Evolutionary conservation across 495 filamentous ascomycete species (phyloP).

Genomic region (Penicillium riverlandense): DNA sequence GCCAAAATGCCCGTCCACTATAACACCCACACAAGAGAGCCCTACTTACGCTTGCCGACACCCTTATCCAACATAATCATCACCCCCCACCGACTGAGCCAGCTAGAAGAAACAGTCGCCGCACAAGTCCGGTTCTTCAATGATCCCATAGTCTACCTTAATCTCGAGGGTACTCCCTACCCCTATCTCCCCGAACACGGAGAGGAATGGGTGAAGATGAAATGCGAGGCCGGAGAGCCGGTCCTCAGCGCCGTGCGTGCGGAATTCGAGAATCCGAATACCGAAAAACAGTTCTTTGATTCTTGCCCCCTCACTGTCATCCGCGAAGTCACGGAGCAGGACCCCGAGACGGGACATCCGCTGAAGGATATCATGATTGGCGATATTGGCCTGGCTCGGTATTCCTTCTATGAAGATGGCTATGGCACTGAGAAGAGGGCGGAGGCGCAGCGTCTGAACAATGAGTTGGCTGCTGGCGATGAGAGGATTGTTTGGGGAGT

Average conservation of each 20-base stretch:
- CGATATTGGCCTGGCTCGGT: slow-evolving; percentile 11
- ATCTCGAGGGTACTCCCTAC: slow-evolving; percentile 14
- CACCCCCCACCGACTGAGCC: slow-evolving; percentile 13
- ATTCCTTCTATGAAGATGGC: slow-evolving; percentile 17
- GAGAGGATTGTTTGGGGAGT: slow-evolving; percentile 15
- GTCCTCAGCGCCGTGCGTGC: neutral
- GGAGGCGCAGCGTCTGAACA: slow-evolving; percentile 10
- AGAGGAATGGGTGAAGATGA: slow-evolving; percentile 2
- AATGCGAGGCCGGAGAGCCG: neutral
- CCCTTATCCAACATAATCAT: slow-evolving; percentile 21
- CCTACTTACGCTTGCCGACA: slow-evolving; percentile 18
- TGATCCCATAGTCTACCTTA: slow-evolving; percentile 8
- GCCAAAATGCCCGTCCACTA: slow-evolving; percentile 9
- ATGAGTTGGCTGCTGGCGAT: slow-evolving; percentile 11
- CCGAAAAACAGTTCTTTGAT: slow-evolving; percentile 2
- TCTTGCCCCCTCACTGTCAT: slow-evolving; percentile 20
- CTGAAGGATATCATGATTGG: slow-evolving; percentile 14
- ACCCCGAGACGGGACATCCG: slow-evolving; percentile 1
- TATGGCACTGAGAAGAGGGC: slow-evolving; percentile 7
- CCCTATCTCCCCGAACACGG: slow-evolving; percentile 15
- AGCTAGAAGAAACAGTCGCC: slow-evolving; percentile 2
- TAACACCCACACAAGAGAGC: slow-evolving; percentile 11
- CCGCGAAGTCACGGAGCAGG: slow-evolving; percentile 8
- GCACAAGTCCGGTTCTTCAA: slow-evolving; percentile 10
- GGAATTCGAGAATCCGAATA: neutral